Conservation (phyloP, 345 rosid species). For the Capsella bursapastoris region DNA sequence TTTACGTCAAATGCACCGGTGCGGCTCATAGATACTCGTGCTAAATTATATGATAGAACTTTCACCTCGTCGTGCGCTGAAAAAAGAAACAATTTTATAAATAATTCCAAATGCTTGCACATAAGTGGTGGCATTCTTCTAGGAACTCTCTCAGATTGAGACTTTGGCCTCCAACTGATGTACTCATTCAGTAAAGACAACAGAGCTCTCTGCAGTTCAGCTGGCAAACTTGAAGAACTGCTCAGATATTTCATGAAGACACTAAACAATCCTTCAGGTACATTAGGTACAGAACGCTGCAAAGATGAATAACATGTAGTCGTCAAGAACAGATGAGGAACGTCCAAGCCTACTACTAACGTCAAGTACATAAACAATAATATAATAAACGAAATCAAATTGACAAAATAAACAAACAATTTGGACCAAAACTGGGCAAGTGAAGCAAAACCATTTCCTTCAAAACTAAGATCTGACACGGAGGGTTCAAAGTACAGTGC, state of each 20-base stretch:
- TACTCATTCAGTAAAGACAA: constrained; percentile 71
- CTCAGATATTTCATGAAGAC: constrained; percentile 68
- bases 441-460: too few relatives aligned
- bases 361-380: not conserved
- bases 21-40: constrained; percentile 76
- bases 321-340: constrained; percentile 5
- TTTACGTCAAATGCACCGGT: constrained; percentile 91
- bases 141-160: constrained; percentile 48
- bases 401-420: constrained; percentile 2
- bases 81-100: constrained; percentile 62
- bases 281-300: constrained; percentile 70
- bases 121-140: constrained; percentile 61
- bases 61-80: constrained; percentile 59
- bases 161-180: constrained; percentile 54
- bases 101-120: constrained; percentile 74
- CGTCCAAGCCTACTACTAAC: constrained; percentile 10
- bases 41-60: constrained; percentile 67
- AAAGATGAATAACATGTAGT: constrained; percentile 35
- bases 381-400: not conserved
- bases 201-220: constrained; percentile 62
- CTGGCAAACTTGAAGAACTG: constrained; percentile 58
- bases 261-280: constrained; percentile 83
- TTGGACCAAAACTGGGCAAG: not conserved
- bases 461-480: too few relatives aligned
- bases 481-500: too few relatives aligned